A percentile compares a stretch with the other conserved stretches of the same genome.
These are phyloP conservation scores for Salix caprea DNA, from an alignment of 345 rosid genomes.

Conservation along the genomic window DNA sequence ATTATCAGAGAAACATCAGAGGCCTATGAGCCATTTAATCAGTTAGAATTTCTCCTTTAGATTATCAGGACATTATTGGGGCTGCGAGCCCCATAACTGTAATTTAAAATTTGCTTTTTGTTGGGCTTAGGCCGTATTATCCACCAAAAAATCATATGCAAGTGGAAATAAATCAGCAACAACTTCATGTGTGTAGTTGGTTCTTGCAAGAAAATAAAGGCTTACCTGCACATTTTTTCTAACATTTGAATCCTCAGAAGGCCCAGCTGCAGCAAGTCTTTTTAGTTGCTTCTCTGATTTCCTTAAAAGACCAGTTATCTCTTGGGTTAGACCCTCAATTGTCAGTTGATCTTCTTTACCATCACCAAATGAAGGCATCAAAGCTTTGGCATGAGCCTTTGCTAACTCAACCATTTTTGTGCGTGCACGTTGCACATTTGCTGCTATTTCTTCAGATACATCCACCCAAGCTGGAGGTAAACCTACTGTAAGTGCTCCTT, in stretches of 20 bases:
- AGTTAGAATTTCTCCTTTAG: neutral
- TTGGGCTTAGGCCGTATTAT: neutral
- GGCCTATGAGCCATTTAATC: neutral
- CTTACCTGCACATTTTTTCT: conserved; percentile 93
- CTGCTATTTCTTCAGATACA: conserved; percentile 87
- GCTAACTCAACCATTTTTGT: conserved; percentile 73
- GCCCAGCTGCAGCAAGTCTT: conserved; percentile 66
- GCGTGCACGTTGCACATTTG: conserved; percentile 66
- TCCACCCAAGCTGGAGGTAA: conserved; percentile 97
- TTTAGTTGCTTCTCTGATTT: conserved; percentile 77
- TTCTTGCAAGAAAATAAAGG: neutral
- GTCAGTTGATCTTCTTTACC: conserved; percentile 86
- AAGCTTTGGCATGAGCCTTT: conserved; percentile 87
- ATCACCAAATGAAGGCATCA: conserved; percentile 99
- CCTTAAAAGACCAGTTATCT: conserved; percentile 66
- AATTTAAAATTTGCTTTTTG: neutral
- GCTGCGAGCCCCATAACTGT: neutral
- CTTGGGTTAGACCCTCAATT: conserved; percentile 84
- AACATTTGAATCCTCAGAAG: conserved; percentile 88
- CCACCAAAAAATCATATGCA: neutral
- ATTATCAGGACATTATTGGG: neutral
- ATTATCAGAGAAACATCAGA: neutral
- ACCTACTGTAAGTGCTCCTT: conserved; percentile 69
- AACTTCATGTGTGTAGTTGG: neutral
- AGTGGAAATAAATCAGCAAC: neutral